Conservation (phyloP, 1,284 basidiomycete species). For the Ganoderma meredithae region DNA sequence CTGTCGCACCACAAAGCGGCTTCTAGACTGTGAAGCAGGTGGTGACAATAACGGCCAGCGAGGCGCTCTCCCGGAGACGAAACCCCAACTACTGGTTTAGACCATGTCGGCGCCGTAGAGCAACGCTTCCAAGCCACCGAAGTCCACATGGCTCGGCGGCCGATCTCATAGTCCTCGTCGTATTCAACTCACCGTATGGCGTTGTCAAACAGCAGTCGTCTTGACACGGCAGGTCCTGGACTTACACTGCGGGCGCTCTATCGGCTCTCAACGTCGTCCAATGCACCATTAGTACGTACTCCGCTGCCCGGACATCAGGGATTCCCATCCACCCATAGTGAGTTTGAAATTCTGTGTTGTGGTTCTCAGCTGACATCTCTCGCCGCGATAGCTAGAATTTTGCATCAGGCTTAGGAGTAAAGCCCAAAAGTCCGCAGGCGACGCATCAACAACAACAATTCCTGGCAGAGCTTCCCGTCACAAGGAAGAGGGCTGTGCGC, state of each 20-base stretch:
- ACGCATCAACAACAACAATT: background rate
- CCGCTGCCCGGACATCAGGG: background rate
- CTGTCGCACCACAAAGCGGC: background rate
- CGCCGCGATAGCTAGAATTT: background rate
- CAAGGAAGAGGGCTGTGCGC: too few relatives aligned
- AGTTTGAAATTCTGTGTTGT: background rate
- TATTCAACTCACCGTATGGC: too few relatives aligned
- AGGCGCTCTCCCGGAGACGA: too few relatives aligned
- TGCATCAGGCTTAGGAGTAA: background rate
- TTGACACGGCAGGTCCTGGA: too few relatives aligned
- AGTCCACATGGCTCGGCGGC: too few relatives aligned
- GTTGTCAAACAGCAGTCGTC: too few relatives aligned
- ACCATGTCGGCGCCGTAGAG: too few relatives aligned
- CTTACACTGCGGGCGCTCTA: too few relatives aligned
- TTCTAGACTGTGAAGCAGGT: background rate
- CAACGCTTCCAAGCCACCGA: too few relatives aligned
- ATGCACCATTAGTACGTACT: background rate
- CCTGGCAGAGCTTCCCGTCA: background rate
- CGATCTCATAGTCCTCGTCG: too few relatives aligned
- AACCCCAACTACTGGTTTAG: too few relatives aligned
- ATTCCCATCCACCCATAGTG: background rate
- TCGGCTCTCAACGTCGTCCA: too few relatives aligned
- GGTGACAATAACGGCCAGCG: background rate
- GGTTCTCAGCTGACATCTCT: background rate
- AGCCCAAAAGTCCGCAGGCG: background rate